Evolutionary conservation across 2,329 filamentous ascomycete genomes (phyloP), one percentile per base, ranked within the genome.

Genomic region (Remersonia thermophila): DNA sequence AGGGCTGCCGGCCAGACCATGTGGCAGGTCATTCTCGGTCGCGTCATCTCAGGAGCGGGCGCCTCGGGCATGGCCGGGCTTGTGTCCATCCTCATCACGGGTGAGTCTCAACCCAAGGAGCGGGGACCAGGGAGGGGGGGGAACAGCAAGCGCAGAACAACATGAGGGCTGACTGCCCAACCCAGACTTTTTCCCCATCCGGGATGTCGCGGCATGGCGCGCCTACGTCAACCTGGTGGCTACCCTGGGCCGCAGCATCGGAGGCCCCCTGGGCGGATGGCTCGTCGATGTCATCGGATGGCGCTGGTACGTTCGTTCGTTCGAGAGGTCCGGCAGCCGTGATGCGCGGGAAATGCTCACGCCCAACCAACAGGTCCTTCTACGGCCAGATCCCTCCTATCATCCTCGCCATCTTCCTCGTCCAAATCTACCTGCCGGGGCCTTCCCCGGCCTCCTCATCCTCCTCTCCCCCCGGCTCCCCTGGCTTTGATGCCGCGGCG

Each of bases 231-330:
- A 73, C 30, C 57, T 73, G 0, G 61, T 66, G 9, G 61, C 65
- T 9, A 71, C 69, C 0, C 58, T 61, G 2, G 69, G 67, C 2
- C 58, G 69, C 26, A 69, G 65, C 30, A 47, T 71, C 0, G 69
- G 69, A 2, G 69, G 67, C 0, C 69, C 68, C 3, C 38, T 78
- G 0, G 77, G 77, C 1, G 77, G 77, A 2, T 70, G 63, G 48
- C 53, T 80, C 2, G 69, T 73, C 1, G 73, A 80, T 43, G 65
- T 66, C 0, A 62, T 80, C 10, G 77, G 77, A 12, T 82, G 77
- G 77, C 59, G 77, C 53, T 78, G 74, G 74, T n/a, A n/a, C n/a
- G n/a, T n/a, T n/a, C n/a, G n/a, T n/a, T n/a, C n/a, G n/a, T n/a
- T n/a, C n/a, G n/a, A n/a, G n/a, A n/a, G n/a, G n/a, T n/a, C n/a